Base-by-base conservation (phyloP, 2,329 filamentous ascomycete genomes). In the Cadophora luteo-olivacea region DNA sequence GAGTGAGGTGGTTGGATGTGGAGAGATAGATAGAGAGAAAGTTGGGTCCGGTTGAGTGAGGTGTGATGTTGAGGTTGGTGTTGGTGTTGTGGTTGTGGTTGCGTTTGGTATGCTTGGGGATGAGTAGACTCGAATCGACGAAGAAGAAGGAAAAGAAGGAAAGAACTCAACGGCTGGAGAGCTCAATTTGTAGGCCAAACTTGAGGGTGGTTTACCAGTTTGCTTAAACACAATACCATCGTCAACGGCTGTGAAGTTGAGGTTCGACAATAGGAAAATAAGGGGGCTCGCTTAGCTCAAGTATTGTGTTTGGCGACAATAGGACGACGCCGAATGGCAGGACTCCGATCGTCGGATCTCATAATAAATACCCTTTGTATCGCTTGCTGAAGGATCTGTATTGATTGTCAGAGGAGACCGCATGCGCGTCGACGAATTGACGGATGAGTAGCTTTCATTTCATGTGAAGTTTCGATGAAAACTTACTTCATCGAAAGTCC, bases 111-210 rank as follows among this genome's bases (percentile, higher is more conserved):
- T 58, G 55, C 32, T 22, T 38, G 11, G 55, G 33, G 16, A 58
- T 58, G 55, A 58, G 55, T n/a, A 11, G 36, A 29, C 32, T 57
- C 54, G n/a, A 58, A 58, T 58, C 33, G 33, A 58, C n/a, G 55
- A 58, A 41, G 55, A 57, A 38, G n/a, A 11, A 58, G 33, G 33
- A 58, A 7, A 38, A 22, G 8, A 38, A 24, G 3, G 55, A 58
- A 38, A n/a, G 11, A 33, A 14, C 33, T 19, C 41, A 58, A 32
- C 38, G 29, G 4, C 4, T 32, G 16, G 3, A 14, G 29, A 8
- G 14, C 3, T 12, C 6, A 36, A 58, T 38, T 41, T 58, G 33
- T 58, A 38, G n/a, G 9, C 6, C 8, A 33, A 33, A 7, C 32
- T 24, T 19, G 7, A 8, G 55, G 16, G 32, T 3, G 55, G 38